Percentiles rank a stretch among this genome's conserved stretches.
Conservation (phyloP, 768 basidiomycete genomes). For the Epithele typhae region DNA sequence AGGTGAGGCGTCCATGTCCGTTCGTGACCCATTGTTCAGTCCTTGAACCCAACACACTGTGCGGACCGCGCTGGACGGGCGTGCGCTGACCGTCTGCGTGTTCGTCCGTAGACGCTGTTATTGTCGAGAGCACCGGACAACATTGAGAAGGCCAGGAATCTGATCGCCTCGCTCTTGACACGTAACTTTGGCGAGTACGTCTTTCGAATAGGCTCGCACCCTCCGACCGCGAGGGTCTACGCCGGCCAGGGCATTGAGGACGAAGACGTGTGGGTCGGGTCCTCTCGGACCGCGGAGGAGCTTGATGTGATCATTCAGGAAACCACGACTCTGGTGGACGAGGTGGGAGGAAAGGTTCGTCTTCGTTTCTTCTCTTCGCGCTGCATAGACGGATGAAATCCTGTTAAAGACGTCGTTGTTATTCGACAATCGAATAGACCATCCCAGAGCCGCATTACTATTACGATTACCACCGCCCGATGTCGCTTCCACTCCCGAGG, state of each 20-base stretch:
- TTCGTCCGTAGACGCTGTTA: conserved; percentile 36
- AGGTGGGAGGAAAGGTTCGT: conserved; percentile 74
- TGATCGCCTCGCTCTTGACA: conserved; percentile 63
- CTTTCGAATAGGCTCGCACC: conserved; percentile 66
- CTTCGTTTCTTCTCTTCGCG: conserved; percentile 1
- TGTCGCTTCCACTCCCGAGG: conserved; percentile 81
- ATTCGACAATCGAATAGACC: conserved; percentile 39
- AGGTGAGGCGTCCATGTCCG: conserved; percentile 33
- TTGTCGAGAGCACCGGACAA: conserved; percentile 38
- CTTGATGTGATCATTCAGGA: conserved; percentile 41
- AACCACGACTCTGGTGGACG: conserved; percentile 54
- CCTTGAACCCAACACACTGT: not conserved
- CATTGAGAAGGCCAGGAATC: conserved; percentile 55
- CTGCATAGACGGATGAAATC: not conserved
- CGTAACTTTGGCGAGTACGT: conserved; percentile 70
- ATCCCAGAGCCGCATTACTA: conserved; percentile 56
- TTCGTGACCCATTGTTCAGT: not conserved
- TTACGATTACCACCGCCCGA: conserved; percentile 73
- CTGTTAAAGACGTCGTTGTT: conserved; percentile 50
- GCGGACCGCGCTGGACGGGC: not conserved
- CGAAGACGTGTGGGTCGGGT: conserved; percentile 53
- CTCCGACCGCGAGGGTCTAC: conserved; percentile 53
- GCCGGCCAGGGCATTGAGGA: conserved; percentile 43
- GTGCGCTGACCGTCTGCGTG: not conserved
- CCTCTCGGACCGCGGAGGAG: conserved; percentile 45